Conservation (phyloP, 2,329 filamentous ascomycete species). For the Fusarium sp. region DNA sequence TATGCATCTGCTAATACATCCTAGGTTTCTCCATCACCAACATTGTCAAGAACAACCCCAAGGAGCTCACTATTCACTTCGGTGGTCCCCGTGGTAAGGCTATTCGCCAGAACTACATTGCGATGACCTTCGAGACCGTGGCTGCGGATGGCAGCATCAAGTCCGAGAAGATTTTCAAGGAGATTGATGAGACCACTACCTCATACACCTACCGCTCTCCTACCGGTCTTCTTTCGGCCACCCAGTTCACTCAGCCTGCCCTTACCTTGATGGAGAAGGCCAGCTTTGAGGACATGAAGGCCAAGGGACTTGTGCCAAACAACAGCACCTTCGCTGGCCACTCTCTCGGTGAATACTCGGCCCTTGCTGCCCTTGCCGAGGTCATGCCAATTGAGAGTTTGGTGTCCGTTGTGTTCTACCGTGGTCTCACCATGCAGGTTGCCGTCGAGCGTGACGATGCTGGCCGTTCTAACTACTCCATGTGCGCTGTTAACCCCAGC, state of each 20-base stretch:
- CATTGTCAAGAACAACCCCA: conserved; percentile 99
- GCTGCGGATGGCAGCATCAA: conserved; percentile 91
- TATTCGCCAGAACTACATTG: conserved; percentile 99
- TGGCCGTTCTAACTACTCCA: conserved; percentile 97
- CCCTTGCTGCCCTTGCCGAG: conserved; percentile 92
- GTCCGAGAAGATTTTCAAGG: conserved; percentile 99
- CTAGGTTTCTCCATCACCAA: conserved; percentile 94
- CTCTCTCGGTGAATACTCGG: conserved; percentile 97
- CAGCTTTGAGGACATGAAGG: conserved; percentile 98
- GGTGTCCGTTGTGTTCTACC: conserved; percentile 99
- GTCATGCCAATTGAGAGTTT: conserved; percentile 99
- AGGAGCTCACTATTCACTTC: conserved; percentile 98
- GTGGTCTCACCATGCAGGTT: conserved; percentile 98
- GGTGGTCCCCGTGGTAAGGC: conserved; percentile 96
- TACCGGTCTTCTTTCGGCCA: conserved; percentile 92
- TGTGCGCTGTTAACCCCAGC: conserved; percentile 99
- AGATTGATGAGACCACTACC: conserved; percentile 89
- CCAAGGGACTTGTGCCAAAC: conserved; percentile 93
- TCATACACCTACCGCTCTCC: conserved; percentile 98
- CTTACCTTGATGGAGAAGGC: conserved; percentile 99
- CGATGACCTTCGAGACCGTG: conserved; percentile 99
- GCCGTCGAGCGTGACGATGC: conserved; percentile 94
- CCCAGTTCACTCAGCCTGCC: conserved; percentile 97
- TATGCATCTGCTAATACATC: conserved; percentile 14
- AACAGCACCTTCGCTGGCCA: conserved; percentile 98